phyloP scores from a whole-genome alignment of 257 asterid species.

The Scutellaria galericulata region DNA sequence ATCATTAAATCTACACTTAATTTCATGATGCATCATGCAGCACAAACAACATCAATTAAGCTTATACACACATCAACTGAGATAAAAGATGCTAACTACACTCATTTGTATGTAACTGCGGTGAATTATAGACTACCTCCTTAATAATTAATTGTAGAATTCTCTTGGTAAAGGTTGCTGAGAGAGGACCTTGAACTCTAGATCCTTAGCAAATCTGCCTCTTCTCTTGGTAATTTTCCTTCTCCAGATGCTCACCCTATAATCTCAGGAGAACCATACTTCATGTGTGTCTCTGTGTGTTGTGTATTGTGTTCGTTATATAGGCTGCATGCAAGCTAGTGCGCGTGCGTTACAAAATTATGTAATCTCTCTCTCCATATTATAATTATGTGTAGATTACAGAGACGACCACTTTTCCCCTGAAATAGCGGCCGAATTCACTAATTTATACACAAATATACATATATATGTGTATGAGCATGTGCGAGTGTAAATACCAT shows the following conservation, averaged over 20 bases:
- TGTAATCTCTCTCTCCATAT: constrained; percentile 11
- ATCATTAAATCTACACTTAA: neutral
- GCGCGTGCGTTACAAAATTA: constrained; percentile 38
- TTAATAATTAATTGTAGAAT: neutral
- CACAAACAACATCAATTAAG: constrained; percentile 16
- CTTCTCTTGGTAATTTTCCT: constrained; percentile 21
- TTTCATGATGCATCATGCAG: neutral
- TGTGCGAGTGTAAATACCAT: constrained; percentile 7
- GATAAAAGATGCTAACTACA: constrained; percentile 2
- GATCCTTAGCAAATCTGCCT: constrained; percentile 22
- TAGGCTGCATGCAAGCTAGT: constrained; percentile 36
- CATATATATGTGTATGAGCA: neutral
- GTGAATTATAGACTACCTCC: neutral
- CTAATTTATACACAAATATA: neutral
- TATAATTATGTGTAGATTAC: constrained; percentile 9
- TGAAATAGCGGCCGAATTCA: constrained; percentile 21
- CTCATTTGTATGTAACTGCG: constrained; percentile 5
- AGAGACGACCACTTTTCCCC: constrained; percentile 25
- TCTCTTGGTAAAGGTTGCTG: constrained; percentile 23
- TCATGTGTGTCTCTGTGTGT: constrained; percentile 9
- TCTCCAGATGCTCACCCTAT: neutral
- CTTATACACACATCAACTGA: constrained; percentile 5
- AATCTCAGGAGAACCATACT: constrained; percentile 14
- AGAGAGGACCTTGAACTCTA: constrained; percentile 19
- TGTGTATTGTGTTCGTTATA: constrained; percentile 13